Evolutionary conservation across 208 protist species (phyloP), one percentile per base, ranked within the genome.

Genomic region (Trypanosoma conorhini): DNA sequence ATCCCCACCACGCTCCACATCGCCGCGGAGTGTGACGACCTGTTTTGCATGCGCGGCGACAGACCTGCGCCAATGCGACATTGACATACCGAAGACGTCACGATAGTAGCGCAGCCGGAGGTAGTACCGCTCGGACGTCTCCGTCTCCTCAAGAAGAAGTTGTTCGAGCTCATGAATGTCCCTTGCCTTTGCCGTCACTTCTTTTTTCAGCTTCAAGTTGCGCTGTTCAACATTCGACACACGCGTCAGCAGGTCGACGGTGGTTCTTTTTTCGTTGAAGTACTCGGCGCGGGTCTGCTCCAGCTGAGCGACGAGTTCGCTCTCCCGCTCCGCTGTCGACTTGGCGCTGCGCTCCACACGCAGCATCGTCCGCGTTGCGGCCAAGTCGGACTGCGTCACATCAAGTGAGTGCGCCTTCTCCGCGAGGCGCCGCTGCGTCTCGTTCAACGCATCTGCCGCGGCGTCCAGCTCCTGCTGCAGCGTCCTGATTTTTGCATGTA

Each of bases 101-200:
- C 76, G 82, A 38, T 84, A 72, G 51, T 85, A 87, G 33, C 86
- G 84, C 72, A 90, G 80, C 33, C 79, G 80, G 35, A 81, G 46
- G 69, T 92, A 92, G 68, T 86, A 86, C 38, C 89, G 86, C 65
- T 91, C 81, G 4, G 85, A 78, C 17, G 52, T 88, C 62, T 95
- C 89, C 54, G 87, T 85, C 71, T 95, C 85, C 67, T 92, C 85
- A 52, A 95, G 68, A 9, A 95, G 50, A 4, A 90, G 67, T 65
- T 87, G 79, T 74, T 95, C 86, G 5, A 91, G 71, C 74, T 92
- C 85, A 60, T 62, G 62, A 28, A 83, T 72, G 67, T 91, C 89
- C 3, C 67, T 55, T 26, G 60, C 66, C 38, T 66, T 74, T 66
- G 76, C 52, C 7, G 51, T 55, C 9, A 74, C 15, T 9, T 82